Base-by-base conservation (phyloP, 352 stramenopile genomes). In the Pythium sukuiense region DNA sequence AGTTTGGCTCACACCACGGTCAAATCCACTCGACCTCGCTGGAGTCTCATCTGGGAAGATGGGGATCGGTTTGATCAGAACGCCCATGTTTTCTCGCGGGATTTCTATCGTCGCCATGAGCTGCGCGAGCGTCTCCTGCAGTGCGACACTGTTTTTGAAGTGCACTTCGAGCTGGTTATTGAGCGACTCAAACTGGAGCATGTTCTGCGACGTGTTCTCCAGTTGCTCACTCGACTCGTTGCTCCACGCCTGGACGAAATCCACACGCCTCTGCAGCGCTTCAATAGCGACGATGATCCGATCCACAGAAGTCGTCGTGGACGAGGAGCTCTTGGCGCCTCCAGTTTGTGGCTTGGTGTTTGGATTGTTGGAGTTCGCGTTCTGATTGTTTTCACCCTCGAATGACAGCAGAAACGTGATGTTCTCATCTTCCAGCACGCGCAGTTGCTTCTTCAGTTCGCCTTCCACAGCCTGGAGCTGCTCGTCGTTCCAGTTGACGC, bases 111-210 rank as follows among this genome's bases (percentile, higher is more conserved):
- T 64, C 3, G 54, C 41, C 61, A 92, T 76, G 66, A 89, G 70
- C 13, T 68, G 59, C n/a, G 74, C 67, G 7, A 92, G 70, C 29
- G 72, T 71, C 27, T 90, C 71, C 35, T 91, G 72, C 1, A 92
- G 70, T 18, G 82, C 72, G 11, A 90, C 82, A 41, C 72, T 88
- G 74, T 92, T 92, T 62, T 89, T 89, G 67, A 90, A 93, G 56
- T 91, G 75, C 55, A 93, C 73, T 59, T 93, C 85, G 39, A 93
- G 68, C 30, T 93, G 81, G 59, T 90, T 93, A 58, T 93, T 93
- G 49, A 88, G 74, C 20, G 82, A 72, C 61, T 93, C 85, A 30
- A 93, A 93, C 58, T 93, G 85, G 30, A 81, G 59, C 81, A 93
- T 90, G 61, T 81, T 87, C 30, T 75, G 73, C 2, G 85, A 88